These are phyloP conservation scores for Saccharomyces hybrid DNA, from an alignment of 1,139 yeast genomes.

Conservation along the genomic window DNA sequence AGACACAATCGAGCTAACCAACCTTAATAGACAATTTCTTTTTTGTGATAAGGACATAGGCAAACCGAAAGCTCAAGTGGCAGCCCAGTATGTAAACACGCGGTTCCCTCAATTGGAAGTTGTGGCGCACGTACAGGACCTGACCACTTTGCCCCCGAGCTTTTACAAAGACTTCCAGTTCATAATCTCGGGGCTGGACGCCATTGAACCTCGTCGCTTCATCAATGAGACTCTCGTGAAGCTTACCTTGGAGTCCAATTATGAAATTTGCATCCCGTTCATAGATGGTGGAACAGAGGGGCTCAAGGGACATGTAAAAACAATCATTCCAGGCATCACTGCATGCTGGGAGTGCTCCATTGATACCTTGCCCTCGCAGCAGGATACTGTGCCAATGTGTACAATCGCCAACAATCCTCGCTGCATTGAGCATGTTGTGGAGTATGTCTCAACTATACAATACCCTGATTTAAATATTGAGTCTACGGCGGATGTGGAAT, in stretches of 20 bases:
- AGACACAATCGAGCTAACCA: constrained; percentile 91
- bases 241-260: constrained; percentile 47
- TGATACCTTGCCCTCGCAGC: constrained; percentile 59
- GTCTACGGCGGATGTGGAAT: constrained; percentile 55
- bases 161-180: constrained; percentile 66
- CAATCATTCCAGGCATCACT: constrained; percentile 74
- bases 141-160: constrained; percentile 61
- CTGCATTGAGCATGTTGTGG: constrained; percentile 89
- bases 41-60: constrained; percentile 74
- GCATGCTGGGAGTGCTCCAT: constrained; percentile 93
- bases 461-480: constrained; percentile 79
- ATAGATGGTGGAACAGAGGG: constrained; percentile 98
- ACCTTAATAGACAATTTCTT: constrained; percentile 82
- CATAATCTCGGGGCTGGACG: constrained; percentile 82
- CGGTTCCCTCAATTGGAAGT: constrained; percentile 31
- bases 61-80: constrained; percentile 69
- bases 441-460: constrained; percentile 76
- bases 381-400: constrained; percentile 63
- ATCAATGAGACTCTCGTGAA: constrained; percentile 69
- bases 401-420: constrained; percentile 93
- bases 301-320: constrained; percentile 84
- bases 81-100: constrained; percentile 53
- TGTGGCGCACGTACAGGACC: constrained; percentile 53
- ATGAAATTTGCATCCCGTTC: constrained; percentile 61
- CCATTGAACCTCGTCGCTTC: constrained; percentile 89